phyloP scores from a whole-genome alignment of 345 rosid species.

The Carallia brachiata region DNA sequence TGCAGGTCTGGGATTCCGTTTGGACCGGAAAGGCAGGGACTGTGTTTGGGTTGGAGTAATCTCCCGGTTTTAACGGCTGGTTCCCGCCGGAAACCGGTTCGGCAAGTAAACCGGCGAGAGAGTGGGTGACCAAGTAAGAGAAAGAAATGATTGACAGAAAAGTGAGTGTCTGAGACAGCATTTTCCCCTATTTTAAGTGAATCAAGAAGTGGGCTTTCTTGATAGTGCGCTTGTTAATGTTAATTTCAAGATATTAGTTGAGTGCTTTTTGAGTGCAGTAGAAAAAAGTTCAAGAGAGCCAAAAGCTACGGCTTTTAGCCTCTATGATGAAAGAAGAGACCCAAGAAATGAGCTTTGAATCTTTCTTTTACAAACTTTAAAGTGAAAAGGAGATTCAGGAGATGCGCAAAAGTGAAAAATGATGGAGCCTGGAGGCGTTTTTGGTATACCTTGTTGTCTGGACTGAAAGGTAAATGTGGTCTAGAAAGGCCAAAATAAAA shows the following conservation, averaged over 20 bases:
- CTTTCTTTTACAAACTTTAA: neutral
- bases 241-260: neutral
- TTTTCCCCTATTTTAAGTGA: slow-evolving; percentile 8
- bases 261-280: neutral
- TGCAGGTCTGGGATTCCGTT: slow-evolving; percentile 64
- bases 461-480: too few relatives aligned
- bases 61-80: too few relatives aligned
- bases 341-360: neutral
- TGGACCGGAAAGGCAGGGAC: slow-evolving; percentile 19
- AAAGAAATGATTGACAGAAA: slow-evolving; percentile 18
- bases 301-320: neutral
- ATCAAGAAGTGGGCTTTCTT: slow-evolving; percentile 11
- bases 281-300: neutral
- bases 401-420: slow-evolving; percentile 19
- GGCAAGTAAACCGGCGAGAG: slow-evolving; percentile 50
- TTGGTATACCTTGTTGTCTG: neutral
- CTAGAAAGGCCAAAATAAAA: too few relatives aligned
- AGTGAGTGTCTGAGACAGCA: slow-evolving; percentile 26
- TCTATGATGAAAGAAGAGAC: neutral
- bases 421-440: slow-evolving; percentile 4
- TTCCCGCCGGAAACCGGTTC: slow-evolving; percentile 36
- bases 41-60: too few relatives aligned
- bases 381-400: slow-evolving; percentile 18
- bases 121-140: slow-evolving; percentile 16
- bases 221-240: neutral